phyloP scores from a whole-genome alignment of 352 stramenopile species.

The Globisporangium radiosum region DNA sequence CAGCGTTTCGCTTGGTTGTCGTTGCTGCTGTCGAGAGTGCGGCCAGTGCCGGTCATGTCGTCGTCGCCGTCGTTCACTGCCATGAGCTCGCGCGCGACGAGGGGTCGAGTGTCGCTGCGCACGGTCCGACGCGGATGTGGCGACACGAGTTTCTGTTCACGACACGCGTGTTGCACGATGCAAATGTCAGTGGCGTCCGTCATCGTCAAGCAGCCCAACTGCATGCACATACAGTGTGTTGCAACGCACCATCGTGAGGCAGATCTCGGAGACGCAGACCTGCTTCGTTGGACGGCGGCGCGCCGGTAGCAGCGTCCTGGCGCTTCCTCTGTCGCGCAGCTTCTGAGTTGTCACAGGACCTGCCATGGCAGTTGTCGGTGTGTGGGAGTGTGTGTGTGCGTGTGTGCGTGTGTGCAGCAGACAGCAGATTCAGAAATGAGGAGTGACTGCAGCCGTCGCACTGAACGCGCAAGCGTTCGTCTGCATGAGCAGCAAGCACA shows the following conservation, averaged over 20 bases:
- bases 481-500: neutral
- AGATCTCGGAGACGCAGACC: neutral
- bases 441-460: neutral
- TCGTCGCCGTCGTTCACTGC: neutral
- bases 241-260: neutral
- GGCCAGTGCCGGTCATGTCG: neutral
- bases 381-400: too few species aligned
- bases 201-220: neutral
- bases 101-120: neutral
- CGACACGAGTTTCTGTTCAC: constrained; percentile 3
- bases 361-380: too few species aligned
- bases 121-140: neutral
- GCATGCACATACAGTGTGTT: neutral
- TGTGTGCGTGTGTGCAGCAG: neutral
- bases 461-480: neutral
- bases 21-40: neutral
- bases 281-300: neutral
- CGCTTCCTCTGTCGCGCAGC: neutral
- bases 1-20: too few species aligned
- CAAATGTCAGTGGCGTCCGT: neutral
- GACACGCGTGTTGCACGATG: neutral
- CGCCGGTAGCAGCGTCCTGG: neutral
- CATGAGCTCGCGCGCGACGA: neutral
- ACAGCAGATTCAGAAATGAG: constrained; percentile 10
- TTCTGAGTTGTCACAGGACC: neutral